Conservation (phyloP, 2,329 filamentous ascomycete species). For the Ilyonectria sp. region DNA sequence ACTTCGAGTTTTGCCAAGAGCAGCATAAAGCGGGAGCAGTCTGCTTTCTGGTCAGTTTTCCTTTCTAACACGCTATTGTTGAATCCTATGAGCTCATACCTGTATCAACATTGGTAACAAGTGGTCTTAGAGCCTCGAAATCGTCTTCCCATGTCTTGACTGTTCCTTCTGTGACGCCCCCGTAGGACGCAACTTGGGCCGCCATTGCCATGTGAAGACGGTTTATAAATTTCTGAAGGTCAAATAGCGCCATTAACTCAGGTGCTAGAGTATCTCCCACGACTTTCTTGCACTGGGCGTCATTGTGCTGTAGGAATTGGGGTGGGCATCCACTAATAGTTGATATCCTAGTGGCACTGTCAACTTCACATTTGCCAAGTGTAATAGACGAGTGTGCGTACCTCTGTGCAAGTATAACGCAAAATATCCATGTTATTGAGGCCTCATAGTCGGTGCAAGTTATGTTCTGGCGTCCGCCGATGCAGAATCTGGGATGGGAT, state of each 20-base stretch:
- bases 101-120: conserved; percentile 63
- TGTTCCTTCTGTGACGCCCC: conserved; percentile 62
- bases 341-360: conserved; percentile 43
- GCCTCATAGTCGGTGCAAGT: conserved; percentile 67
- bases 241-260: conserved; percentile 60
- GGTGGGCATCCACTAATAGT: conserved; percentile 64
- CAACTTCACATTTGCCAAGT: conserved; percentile 5
- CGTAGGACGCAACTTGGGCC: conserved; percentile 62
- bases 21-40: conserved; percentile 64
- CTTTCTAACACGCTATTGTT: background rate
- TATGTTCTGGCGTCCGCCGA: conserved; percentile 60
- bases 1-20: conserved; percentile 67
- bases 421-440: conserved; percentile 67
- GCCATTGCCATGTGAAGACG: conserved; percentile 64
- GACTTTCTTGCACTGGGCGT: conserved; percentile 59
- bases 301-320: conserved; percentile 65
- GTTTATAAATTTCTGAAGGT: conserved; percentile 67
- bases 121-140: conserved; percentile 62
- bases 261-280: conserved; percentile 59
- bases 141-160: conserved; percentile 67
- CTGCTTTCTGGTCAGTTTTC: conserved; percentile 45
- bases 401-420: conserved; percentile 67
- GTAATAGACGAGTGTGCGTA: conserved; percentile 38
- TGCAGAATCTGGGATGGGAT: conserved; percentile 63
- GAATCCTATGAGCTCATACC: conserved; percentile 51